phyloP scores from a whole-genome alignment of 2,329 filamentous ascomycete genomes.

The Purpureocillium lavendulum region DNA sequence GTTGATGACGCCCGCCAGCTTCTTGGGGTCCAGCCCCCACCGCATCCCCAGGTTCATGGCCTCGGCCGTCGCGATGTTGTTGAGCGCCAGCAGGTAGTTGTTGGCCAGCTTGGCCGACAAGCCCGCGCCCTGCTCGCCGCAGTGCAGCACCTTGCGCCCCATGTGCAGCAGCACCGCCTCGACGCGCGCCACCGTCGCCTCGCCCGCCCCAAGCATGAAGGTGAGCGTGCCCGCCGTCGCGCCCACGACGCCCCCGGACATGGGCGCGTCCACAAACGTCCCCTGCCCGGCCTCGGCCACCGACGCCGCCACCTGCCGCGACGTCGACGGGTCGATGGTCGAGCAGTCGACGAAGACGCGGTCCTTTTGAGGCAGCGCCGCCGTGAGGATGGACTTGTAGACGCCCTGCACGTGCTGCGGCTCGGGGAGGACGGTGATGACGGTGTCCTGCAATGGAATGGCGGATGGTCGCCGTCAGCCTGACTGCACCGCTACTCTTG shows the following conservation, averaged over 20 bases:
- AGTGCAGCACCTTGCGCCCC: slow-evolving; percentile 80
- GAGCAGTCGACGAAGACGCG: slow-evolving; percentile 93
- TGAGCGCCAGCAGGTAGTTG: slow-evolving; percentile 91
- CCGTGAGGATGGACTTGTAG: slow-evolving; percentile 65
- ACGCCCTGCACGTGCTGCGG: slow-evolving; percentile 80
- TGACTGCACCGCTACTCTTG: too few relatives aligned
- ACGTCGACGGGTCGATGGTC: slow-evolving; percentile 88
- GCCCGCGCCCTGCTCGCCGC: slow-evolving; percentile 76
- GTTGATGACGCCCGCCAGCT: slow-evolving; percentile 81
- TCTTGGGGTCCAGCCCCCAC: slow-evolving; percentile 52
- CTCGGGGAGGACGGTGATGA: slow-evolving; percentile 85
- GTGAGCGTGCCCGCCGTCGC: slow-evolving; percentile 81
- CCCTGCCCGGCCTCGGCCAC: slow-evolving; percentile 59
- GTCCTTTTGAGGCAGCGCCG: slow-evolving; percentile 40
- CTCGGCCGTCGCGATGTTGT: slow-evolving; percentile 69
- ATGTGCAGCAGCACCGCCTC: slow-evolving; percentile 68
- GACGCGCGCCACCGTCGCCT: slow-evolving; percentile 52
- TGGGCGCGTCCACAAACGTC: slow-evolving; percentile 85
- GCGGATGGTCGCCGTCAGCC: too few relatives aligned
- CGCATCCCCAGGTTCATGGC: slow-evolving; percentile 58
- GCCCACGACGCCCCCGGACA: slow-evolving; percentile 93
- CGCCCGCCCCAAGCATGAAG: slow-evolving; percentile 82
- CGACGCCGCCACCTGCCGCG: slow-evolving; percentile 63
- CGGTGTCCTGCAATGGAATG: slow-evolving; percentile 70
- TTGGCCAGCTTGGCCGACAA: slow-evolving; percentile 92